Evolutionary conservation across 192 early-diverging fungal genomes (phyloP).

Genomic region (Coemansia sp.): DNA sequence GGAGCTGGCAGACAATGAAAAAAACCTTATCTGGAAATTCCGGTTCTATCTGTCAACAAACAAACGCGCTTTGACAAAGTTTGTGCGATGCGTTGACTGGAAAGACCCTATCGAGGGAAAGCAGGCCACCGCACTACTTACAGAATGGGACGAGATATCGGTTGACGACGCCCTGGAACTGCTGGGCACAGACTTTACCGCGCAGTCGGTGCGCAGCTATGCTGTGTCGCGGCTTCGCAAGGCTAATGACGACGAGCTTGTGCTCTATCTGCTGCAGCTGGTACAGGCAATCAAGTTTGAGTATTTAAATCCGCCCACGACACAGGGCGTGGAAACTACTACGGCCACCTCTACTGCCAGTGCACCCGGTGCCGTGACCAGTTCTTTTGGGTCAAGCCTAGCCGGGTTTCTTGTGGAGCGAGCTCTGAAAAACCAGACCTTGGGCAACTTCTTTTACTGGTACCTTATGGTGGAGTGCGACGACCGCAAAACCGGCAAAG

Average conservation of each 20-base stretch:
- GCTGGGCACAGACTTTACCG: constrained; percentile 84
- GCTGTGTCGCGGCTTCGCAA: constrained; percentile 86
- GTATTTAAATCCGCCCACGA: constrained; percentile 55
- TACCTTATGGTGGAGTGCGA: constrained; percentile 96
- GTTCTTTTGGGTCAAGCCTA: constrained; percentile 60
- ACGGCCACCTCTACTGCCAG: neutral
- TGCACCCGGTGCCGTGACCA: neutral
- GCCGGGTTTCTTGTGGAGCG: constrained; percentile 90
- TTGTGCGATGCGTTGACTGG: constrained; percentile 96
- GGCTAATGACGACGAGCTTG: constrained; percentile 94
- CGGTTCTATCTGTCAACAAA: constrained; percentile 92
- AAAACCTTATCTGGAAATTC: constrained; percentile 98
- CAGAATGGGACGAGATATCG: constrained; percentile 88
- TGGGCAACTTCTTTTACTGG: constrained; percentile 97
- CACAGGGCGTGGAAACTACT: constrained; percentile 32
- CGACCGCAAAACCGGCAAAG: constrained; percentile 76
- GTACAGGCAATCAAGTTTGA: constrained; percentile 99
- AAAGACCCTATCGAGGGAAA: constrained; percentile 84
- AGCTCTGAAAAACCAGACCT: constrained; percentile 73
- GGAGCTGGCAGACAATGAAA: constrained; percentile 77
- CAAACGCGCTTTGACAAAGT: constrained; percentile 95
- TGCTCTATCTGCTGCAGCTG: constrained; percentile 92
- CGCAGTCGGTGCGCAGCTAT: constrained; percentile 77
- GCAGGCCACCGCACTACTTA: constrained; percentile 87
- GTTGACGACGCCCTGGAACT: constrained; percentile 96